Conservation (phyloP, 495 filamentous ascomycete genomes). For the Patellaria atrata region DNA sequence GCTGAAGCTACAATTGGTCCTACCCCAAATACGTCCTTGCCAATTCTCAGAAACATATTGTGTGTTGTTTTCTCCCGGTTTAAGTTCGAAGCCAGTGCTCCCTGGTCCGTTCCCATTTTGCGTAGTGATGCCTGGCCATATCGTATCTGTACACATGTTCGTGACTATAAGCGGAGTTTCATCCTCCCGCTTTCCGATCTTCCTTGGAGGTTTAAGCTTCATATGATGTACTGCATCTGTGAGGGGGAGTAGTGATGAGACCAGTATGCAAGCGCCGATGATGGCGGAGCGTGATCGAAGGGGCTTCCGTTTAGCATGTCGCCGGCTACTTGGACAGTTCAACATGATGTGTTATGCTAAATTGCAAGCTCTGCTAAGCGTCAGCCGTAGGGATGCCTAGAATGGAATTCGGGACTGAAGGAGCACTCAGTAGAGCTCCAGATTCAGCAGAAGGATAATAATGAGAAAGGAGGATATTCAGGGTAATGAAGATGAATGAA, state of each 20-base stretch:
- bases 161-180: slow-evolving; percentile 32
- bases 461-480: too few relatives aligned
- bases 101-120: slow-evolving; percentile 49
- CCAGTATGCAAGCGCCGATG: slow-evolving; percentile 3
- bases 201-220: slow-evolving; percentile 9
- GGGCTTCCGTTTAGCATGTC: too few relatives aligned
- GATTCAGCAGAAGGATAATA: too few relatives aligned
- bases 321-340: too few relatives aligned
- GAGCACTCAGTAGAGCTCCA: too few relatives aligned
- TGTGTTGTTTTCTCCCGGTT: slow-evolving; percentile 32
- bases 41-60: slow-evolving; percentile 51
- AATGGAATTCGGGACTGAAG: too few relatives aligned
- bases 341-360: too few relatives aligned
- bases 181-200: slow-evolving; percentile 10
- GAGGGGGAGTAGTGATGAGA: slow-evolving; percentile 7
- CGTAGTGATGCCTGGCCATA: slow-evolving; percentile 59
- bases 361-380: too few relatives aligned
- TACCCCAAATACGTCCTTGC: slow-evolving; percentile 68
- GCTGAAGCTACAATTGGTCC: slow-evolving; percentile 68
- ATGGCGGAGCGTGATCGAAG: too few relatives aligned
- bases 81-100: slow-evolving; percentile 48
- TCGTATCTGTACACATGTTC: slow-evolving; percentile 50
- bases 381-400: too few relatives aligned
- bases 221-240: slow-evolving; percentile 16
- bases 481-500: too few relatives aligned